Evolutionary conservation across 352 stramenopile genomes (phyloP), one percentile per base, ranked within the genome.

Genomic region (Pythium aristosporum): DNA sequence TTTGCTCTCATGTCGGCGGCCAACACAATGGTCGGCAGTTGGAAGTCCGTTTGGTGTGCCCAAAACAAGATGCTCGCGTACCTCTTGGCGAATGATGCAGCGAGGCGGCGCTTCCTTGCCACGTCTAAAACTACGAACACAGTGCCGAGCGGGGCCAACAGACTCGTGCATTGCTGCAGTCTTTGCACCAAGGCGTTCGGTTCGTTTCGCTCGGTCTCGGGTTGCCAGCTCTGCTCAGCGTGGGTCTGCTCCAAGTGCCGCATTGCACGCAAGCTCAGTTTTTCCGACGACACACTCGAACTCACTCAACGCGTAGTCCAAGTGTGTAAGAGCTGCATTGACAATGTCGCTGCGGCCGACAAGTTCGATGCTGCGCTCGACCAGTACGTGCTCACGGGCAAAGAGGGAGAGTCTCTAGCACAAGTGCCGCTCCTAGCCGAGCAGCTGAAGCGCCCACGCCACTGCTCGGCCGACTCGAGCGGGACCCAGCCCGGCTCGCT

Each of bases 41-140:
- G 60, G 57, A 74, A 76, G 57, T 57, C 64, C 41, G 63, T 77
- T 20, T 42, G 52, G 18, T 77, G 66, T 28, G 69, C 66, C 2
- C 72, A 79, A 50, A 49, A 50, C 54, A 76, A 75, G 57, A 79
- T 77, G 41, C 69, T 79, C 48, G 39, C 57, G 63, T 75, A 59
- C 49, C 37, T 69, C 41, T 49, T 72, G 57, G 57, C 20, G 23
- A 56, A 18, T 13, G 37, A 25, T 41, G 50, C 41, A 41, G 28
- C 7, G 7, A 13, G 15, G 16, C 39, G 39, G 21, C 48, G 37
- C 0, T 65, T 65, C 48, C 58, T 37, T 30, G 9, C 25, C 16
- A 15, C 34, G 3, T 30, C 39, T 10, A 16, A 2, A 3, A 12
- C 7, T 30, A 8, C n/a, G 9, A 34, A 16, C 6, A 8, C 23